Evolutionary conservation across 176 grass and related monocot species (phyloP).

Genomic region (Carex myosuroides): DNA sequence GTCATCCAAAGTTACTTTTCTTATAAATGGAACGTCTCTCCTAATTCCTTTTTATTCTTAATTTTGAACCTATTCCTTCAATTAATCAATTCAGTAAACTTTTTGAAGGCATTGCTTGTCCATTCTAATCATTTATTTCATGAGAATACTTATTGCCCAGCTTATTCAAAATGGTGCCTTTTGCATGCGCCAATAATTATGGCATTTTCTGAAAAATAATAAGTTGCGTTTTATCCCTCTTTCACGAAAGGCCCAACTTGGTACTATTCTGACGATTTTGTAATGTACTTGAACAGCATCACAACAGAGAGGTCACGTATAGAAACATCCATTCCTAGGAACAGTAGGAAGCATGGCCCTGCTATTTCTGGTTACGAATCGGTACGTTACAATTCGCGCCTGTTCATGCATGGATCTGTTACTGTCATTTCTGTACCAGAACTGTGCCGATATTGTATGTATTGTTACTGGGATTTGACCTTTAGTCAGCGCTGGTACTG

Average conservation of each 20-base stretch:
- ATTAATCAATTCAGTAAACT: background rate
- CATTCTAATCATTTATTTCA: background rate
- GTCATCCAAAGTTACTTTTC: background rate
- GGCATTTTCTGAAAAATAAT: background rate
- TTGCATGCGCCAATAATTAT: background rate
- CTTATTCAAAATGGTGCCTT: background rate
- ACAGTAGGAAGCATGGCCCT: constrained; percentile 57
- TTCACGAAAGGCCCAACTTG: background rate
- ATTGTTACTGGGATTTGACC: background rate
- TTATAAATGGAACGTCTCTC: background rate
- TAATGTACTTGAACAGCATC: constrained; percentile 57
- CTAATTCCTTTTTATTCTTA: background rate
- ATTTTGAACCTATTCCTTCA: background rate
- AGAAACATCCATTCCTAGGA: constrained; percentile 79
- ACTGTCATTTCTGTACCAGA: background rate
- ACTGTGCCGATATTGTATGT: background rate
- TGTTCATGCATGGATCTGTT: background rate
- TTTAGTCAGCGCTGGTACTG: background rate
- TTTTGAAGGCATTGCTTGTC: background rate
- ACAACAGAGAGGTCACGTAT: constrained; percentile 70
- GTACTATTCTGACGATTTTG: background rate
- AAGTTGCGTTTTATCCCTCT: background rate
- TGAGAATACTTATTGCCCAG: background rate
- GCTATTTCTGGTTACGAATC: constrained; percentile 90
- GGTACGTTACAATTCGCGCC: constrained; percentile 27